Evolutionary conservation across 2,329 filamentous ascomycete species (phyloP).

Genomic region (Alternaria gaisen): DNA sequence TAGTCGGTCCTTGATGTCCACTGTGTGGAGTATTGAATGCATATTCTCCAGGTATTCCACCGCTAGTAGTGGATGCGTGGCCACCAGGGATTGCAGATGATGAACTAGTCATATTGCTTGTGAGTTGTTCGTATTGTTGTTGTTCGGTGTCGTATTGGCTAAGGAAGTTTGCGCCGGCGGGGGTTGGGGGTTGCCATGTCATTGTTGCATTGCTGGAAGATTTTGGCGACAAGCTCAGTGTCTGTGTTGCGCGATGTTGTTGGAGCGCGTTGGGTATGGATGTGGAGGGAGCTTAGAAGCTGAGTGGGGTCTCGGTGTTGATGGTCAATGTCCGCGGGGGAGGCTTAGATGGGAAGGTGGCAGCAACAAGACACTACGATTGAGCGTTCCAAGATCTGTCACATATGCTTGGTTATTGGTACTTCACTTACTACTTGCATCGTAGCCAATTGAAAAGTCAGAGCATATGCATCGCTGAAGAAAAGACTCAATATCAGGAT

Average conservation of each 20-base stretch:
- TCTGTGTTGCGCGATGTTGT: slow-evolving; percentile 1
- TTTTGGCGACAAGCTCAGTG: background rate
- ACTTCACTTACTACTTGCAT: background rate
- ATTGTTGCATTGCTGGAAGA: slow-evolving; percentile 13
- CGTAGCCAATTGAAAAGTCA: background rate
- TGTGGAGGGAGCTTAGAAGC: background rate
- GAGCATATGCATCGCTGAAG: background rate
- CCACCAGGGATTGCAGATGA: too few relatives aligned
- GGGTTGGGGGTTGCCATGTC: slow-evolving; percentile 3
- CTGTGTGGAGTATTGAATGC: too few relatives aligned
- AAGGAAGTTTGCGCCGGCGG: background rate
- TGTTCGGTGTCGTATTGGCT: background rate
- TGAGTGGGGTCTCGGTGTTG: slow-evolving; percentile 11
- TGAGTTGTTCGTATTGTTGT: background rate
- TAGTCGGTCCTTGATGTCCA: too few relatives aligned
- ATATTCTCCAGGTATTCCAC: too few relatives aligned
- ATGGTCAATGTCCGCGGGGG: slow-evolving; percentile 27
- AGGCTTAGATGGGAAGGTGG: slow-evolving; percentile 34
- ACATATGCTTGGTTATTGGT: background rate
- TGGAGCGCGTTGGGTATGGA: background rate
- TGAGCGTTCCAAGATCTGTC: background rate
- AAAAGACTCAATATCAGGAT: background rate
- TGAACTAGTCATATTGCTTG: background rate
- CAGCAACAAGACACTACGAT: background rate
- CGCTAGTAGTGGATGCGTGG: background rate